Base-by-base conservation (phyloP, 2,329 filamentous ascomycete genomes). In the Arthrobotrys conoides region DNA sequence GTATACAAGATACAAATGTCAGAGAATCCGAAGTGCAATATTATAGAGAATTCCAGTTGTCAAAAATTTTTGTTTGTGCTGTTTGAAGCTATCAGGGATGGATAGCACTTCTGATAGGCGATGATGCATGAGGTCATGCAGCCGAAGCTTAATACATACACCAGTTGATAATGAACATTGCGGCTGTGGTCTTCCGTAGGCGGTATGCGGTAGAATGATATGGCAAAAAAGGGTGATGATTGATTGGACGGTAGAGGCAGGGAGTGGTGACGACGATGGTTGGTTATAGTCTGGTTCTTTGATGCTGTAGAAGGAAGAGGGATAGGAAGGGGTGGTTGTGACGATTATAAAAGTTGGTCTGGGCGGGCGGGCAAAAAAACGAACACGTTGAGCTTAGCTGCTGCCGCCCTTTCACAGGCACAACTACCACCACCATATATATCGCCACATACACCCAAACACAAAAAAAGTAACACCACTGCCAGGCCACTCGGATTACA, bases 81-180 rank as follows among this genome's bases (percentile, higher is more conserved):
- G 5, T 30, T 24, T 16, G 38, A 51, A 51, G 46, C 36, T 41
- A 64, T 68, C 20, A 66, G 53, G 49, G 38, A 57, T 59, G 30
- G 24, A 57, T 14, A 49, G 38, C n/a, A 27, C 63, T 22, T 41
- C 18, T 49, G 63, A 68, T 69, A 44, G 48, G 57, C 65, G 66
- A 71, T 70, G 61, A 46, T 57, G 49, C 59, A 73, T 73, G 72
- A 76, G 72, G 72, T 76, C 72, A 76, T 76, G 72, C 73, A 77
- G 71, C 55, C 51, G 70, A 61, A 68, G 48, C 67, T 71, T 81
- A 53, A 49, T 81, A 88, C 90, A 84, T 93, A 96, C 93, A 96
- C 93, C 94, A 97, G 89, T 95, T 94, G 85, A 97, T 87, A 85
- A 97, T 92, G 93, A 93, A 97, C 94, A 97, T 97, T 81, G 84